Percentiles rank a stretch among this genome's conserved stretches.
Evolutionary conservation across 305 asterid species (phyloP).

Genomic region (Euphrasia arctica): DNA sequence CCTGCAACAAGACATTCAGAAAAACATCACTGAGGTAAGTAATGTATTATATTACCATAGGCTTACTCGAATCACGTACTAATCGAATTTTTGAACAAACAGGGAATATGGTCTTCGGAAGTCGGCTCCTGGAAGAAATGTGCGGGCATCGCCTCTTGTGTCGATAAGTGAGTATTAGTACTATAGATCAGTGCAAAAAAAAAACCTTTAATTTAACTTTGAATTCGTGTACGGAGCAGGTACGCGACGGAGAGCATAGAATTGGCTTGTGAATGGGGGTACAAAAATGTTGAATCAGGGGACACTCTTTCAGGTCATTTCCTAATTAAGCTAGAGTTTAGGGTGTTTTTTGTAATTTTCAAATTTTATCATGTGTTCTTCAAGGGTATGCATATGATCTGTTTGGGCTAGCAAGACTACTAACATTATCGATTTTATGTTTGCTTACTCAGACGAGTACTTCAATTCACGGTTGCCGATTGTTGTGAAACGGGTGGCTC

Average conservation of each 20-base stretch:
- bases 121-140: slow-evolving; percentile 76
- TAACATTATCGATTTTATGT: slow-evolving; percentile 2
- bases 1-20: slow-evolving; percentile 54
- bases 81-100: slow-evolving; percentile 15
- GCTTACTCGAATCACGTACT: not conserved
- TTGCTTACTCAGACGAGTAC: slow-evolving; percentile 51
- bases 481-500: slow-evolving; percentile 85
- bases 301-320: slow-evolving; percentile 69
- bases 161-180: slow-evolving; percentile 52
- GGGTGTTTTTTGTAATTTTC: not conserved
- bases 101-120: slow-evolving; percentile 87
- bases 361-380: not conserved
- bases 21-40: slow-evolving; percentile 74
- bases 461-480: slow-evolving; percentile 71
- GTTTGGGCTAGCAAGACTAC: not conserved
- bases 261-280: slow-evolving; percentile 87
- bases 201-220: not conserved
- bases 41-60: not conserved
- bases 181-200: not conserved
- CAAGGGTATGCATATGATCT: too few species aligned
- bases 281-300: slow-evolving; percentile 71
- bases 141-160: slow-evolving; percentile 45
- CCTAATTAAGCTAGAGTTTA: not conserved
- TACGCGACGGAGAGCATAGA: slow-evolving; percentile 77
- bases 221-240: slow-evolving; percentile 31